phyloP scores from a whole-genome alignment of 2,329 filamentous ascomycete species.

The Fusarium nisikadoi region DNA sequence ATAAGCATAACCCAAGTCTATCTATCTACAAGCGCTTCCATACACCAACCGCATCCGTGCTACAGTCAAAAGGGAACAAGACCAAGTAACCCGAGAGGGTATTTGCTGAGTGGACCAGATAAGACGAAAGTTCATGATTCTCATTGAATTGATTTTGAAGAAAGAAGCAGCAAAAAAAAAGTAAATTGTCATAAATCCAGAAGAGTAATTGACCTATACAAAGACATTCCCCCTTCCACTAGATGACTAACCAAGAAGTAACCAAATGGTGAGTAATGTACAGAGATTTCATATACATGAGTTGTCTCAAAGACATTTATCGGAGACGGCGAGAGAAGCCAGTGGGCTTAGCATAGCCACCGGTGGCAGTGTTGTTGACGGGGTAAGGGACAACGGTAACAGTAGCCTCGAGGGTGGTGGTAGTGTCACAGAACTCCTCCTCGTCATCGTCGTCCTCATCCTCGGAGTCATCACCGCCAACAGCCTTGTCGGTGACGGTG shows the following conservation, averaged over 20 bases:
- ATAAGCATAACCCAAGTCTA: slow-evolving; percentile 30
- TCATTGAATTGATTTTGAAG: slow-evolving; percentile 45
- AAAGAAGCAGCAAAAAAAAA: slow-evolving; percentile 33
- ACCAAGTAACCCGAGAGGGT: slow-evolving; percentile 1
- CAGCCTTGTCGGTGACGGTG: slow-evolving; percentile 34
- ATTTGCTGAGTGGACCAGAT: slow-evolving; percentile 31
- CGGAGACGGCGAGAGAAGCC: slow-evolving; percentile 50
- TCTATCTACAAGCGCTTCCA: slow-evolving; percentile 34
- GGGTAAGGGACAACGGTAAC: slow-evolving; percentile 57
- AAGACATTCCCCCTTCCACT: slow-evolving; percentile 32
- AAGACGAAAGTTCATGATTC: slow-evolving; percentile 43
- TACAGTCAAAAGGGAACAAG: slow-evolving; percentile 15
- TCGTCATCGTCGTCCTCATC: slow-evolving; percentile 31
- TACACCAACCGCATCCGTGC: background rate
- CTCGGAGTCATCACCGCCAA: slow-evolving; percentile 19
- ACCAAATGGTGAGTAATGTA: slow-evolving; percentile 41
- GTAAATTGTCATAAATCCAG: slow-evolving; percentile 44
- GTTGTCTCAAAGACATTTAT: slow-evolving; percentile 40
- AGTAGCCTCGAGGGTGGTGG: slow-evolving; percentile 46
- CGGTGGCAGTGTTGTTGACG: slow-evolving; percentile 51
- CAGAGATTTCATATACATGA: slow-evolving; percentile 36
- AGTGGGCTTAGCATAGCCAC: slow-evolving; percentile 49
- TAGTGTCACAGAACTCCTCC: slow-evolving; percentile 38
- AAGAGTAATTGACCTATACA: slow-evolving; percentile 29
- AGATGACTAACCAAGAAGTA: slow-evolving; percentile 37